phyloP scores from a whole-genome alignment of 495 filamentous ascomycete species.

The Aspergillus mulundensis region DNA sequence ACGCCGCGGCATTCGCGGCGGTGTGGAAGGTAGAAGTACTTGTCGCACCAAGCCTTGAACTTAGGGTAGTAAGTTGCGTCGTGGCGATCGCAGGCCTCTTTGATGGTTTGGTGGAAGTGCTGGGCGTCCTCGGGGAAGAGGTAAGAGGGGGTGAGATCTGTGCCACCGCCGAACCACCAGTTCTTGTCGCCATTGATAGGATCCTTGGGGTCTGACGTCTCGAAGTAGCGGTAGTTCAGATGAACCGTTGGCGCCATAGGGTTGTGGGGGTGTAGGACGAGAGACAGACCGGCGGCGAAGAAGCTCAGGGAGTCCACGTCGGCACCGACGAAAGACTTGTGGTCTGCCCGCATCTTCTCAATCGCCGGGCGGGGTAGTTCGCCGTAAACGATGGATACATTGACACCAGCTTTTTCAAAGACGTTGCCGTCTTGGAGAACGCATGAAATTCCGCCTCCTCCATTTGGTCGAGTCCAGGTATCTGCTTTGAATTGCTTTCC shows the following conservation, averaged over 20 bases:
- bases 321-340: constrained; percentile 77
- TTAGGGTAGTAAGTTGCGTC: constrained; percentile 87
- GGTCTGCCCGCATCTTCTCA: constrained; percentile 88
- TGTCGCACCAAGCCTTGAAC: constrained; percentile 98
- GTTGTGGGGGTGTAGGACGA: constrained; percentile 90
- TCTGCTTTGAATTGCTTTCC: constrained; percentile 76
- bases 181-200: constrained; percentile 65
- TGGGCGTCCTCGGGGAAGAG: constrained; percentile 96
- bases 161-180: constrained; percentile 98
- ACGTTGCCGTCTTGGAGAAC: constrained; percentile 94
- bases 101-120: constrained; percentile 92
- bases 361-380: constrained; percentile 84
- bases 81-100: constrained; percentile 89
- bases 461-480: constrained; percentile 81
- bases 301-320: constrained; percentile 79
- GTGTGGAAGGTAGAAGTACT: constrained; percentile 93
- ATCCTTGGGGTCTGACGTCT: constrained; percentile 63
- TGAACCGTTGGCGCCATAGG: constrained; percentile 97
- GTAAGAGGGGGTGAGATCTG: constrained; percentile 89
- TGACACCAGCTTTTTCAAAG: constrained; percentile 97
- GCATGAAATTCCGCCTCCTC: constrained; percentile 83
- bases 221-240: constrained; percentile 98
- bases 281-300: constrained; percentile 89
- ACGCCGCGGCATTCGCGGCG: constrained; percentile 84
- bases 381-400: constrained; percentile 91